Conservation (phyloP, 1,139 yeast genomes). For the Dujonia santamariae region DNA sequence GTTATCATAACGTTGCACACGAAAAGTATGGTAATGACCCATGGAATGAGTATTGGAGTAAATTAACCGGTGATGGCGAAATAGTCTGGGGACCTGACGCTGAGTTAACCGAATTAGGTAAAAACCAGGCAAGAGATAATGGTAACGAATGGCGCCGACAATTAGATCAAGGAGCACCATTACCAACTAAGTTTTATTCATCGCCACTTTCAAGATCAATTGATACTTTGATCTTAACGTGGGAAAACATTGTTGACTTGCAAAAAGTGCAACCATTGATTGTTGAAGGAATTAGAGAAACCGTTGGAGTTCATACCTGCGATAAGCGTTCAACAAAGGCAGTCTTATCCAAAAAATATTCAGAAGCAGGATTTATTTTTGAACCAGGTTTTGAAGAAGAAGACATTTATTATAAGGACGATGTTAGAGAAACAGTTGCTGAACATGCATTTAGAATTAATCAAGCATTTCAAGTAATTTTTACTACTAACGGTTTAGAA, state of each 20-base stretch:
- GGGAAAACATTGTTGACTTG: constrained; percentile 29
- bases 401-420: constrained; percentile 35
- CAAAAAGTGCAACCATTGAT: constrained; percentile 27
- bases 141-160: constrained; percentile 23
- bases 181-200: constrained; percentile 30
- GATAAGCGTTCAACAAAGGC: constrained; percentile 39
- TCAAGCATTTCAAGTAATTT: constrained; percentile 33
- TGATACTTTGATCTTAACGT: constrained; percentile 34
- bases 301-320: constrained; percentile 44
- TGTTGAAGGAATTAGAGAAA: constrained; percentile 42
- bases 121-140: constrained; percentile 35
- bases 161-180: constrained; percentile 16
- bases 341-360: constrained; percentile 29
- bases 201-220: constrained; percentile 39
- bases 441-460: constrained; percentile 41
- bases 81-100: constrained; percentile 50
- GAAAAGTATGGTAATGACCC: constrained; percentile 37
- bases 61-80: constrained; percentile 40
- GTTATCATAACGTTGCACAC: constrained; percentile 45
- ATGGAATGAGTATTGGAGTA: constrained; percentile 46
- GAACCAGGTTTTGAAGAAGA: constrained; percentile 41
- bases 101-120: constrained; percentile 38
- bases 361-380: constrained; percentile 26
- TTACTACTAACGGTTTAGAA: constrained; percentile 17
- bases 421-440: constrained; percentile 38